Base-by-base conservation (phyloP, 2,329 filamentous ascomycete species). In the Ploettnerulaceae sp. region DNA sequence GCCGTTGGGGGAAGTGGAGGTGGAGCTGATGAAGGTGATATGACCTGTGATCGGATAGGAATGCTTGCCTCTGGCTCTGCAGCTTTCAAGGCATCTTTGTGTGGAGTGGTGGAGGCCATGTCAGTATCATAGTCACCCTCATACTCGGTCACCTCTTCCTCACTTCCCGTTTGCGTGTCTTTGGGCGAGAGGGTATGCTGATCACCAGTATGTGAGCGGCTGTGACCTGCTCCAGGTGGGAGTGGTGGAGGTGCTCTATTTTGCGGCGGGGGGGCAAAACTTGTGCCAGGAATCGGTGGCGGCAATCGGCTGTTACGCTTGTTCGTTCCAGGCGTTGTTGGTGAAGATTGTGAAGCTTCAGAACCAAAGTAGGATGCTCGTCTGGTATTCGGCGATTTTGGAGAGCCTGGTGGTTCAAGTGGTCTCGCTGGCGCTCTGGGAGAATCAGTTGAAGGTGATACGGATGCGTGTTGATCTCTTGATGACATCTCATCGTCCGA, bases 81-180 rank as follows among this genome's bases (percentile, higher is more conserved):
- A 7, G 87, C 72, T 65, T 91, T 95, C 51, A 97, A 68, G 1
- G 91, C 90, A 68, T 95, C 91, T 67, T 95, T 96, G 66, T 95
- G 89, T 46, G 86, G 88, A n/a, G 81, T 89, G 7, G 88, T 84
- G n/a, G 90, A 88, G 1, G 86, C 90, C 62, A 97, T 97, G 64
- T 97, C 93, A 5, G 93, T 97, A 59, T 97, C 93, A 64, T 97
- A 97, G 62, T 97, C 93, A 5, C 91, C 93, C 63, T 98, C 93
- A 61, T 97, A 97, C 62, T 96, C 91, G 0, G 89, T 94, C 25
- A 89, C 77, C 60, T 94, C 89, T 49, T 86, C 88, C 49, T 85
- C 84, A 20, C 81, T 82, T 11, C 84, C 82, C 31, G 69, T 34
- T 69, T 75, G 20, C 51, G 70, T 71, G 47, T 69, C 66, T 7